Percentiles rank a stretch among this genome's conserved stretches.
phyloP scores from a whole-genome alignment of 208 protist species.

The Kentomonas sorsogonicus region DNA sequence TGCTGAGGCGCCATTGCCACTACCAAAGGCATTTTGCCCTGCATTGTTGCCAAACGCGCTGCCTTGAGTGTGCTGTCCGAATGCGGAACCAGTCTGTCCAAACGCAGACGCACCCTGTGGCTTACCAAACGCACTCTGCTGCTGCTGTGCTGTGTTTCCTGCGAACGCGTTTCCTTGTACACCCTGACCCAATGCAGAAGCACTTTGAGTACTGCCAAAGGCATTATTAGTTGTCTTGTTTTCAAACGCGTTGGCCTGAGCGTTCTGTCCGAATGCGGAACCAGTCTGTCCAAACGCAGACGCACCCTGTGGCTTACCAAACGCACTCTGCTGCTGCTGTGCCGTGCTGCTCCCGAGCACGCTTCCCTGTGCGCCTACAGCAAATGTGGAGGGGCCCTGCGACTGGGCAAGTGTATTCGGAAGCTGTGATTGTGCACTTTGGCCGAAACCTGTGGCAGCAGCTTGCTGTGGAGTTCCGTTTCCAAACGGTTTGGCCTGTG shows the following conservation, averaged over 20 bases:
- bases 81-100: slow-evolving; percentile 9
- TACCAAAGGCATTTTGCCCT: background rate
- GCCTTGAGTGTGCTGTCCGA: background rate
- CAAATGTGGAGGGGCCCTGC: too few species aligned
- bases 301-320: slow-evolving; percentile 2
- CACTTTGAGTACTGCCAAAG: slow-evolving; percentile 8
- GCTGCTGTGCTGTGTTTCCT: background rate
- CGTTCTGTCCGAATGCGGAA: slow-evolving; percentile 6
- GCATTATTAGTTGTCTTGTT: background rate
- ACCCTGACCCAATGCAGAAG: slow-evolving; percentile 8
- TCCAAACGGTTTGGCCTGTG: background rate
- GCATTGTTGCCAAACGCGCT: background rate
- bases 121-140: slow-evolving; percentile 15
- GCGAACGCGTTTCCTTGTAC: background rate
- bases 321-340: slow-evolving; percentile 11
- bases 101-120: background rate
- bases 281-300: background rate
- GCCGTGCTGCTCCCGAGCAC: too few species aligned
- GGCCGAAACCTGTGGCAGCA: too few species aligned
- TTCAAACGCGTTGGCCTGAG: background rate
- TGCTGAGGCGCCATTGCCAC: too few species aligned
- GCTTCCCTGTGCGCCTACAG: too few species aligned
- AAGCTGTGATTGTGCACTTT: too few species aligned
- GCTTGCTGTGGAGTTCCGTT: background rate
- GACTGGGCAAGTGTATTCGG: slow-evolving; percentile 2